Evolutionary conservation across 2,329 filamentous ascomycete genomes (phyloP).

Genomic region (Pseudocercospora eumusae): DNA sequence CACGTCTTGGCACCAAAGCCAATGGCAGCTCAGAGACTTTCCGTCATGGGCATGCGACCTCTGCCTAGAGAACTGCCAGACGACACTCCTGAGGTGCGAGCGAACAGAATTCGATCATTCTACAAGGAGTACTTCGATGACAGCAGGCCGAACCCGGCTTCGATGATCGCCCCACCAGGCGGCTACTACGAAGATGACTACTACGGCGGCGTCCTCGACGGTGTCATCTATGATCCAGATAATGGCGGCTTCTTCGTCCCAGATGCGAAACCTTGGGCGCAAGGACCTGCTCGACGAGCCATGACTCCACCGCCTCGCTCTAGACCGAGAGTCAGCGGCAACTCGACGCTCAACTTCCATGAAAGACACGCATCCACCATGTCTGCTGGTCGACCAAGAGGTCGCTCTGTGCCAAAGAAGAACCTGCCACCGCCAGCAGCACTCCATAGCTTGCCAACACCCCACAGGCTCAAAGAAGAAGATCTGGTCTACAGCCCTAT

Average conservation of each 20-base stretch:
- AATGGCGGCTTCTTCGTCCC: constrained; percentile 64
- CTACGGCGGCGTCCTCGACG: constrained; percentile 68
- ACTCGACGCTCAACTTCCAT: constrained; percentile 38
- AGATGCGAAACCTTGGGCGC: constrained; percentile 65
- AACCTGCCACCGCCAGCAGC: constrained; percentile 70
- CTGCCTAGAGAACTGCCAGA: constrained; percentile 82
- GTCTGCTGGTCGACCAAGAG: constrained; percentile 34
- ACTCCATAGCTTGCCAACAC: constrained; percentile 78
- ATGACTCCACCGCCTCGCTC: constrained; percentile 89
- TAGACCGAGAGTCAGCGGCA: constrained; percentile 54
- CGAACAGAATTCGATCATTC: constrained; percentile 96
- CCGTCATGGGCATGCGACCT: constrained; percentile 68
- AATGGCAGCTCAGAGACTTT: constrained; percentile 46
- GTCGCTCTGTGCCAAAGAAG: constrained; percentile 50
- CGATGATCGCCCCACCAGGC: constrained; percentile 47
- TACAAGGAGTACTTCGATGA: constrained; percentile 99
- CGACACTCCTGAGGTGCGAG: constrained; percentile 90
- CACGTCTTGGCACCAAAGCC: constrained; percentile 21
- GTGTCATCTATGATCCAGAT: constrained; percentile 57
- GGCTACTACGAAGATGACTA: constrained; percentile 69
- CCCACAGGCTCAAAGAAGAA: constrained; percentile 80
- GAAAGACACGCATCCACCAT: constrained; percentile 41
- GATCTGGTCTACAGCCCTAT: constrained; percentile 66
- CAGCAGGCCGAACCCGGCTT: constrained; percentile 54
- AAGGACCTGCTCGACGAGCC: constrained; percentile 82